phyloP scores from a whole-genome alignment of 1,284 basidiomycete genomes.

The Athelia sp. region DNA sequence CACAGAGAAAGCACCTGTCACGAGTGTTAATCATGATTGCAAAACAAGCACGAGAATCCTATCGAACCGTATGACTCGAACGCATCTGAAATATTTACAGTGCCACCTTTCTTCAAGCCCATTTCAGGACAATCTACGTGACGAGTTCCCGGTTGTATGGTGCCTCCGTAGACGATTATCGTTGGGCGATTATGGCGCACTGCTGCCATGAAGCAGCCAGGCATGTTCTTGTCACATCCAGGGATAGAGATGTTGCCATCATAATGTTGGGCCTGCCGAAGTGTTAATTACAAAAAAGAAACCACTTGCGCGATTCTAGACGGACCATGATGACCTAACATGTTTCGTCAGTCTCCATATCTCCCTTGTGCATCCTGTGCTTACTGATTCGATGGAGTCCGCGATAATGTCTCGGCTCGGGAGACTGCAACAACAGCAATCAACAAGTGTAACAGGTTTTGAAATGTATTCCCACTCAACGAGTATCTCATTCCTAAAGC shows the following conservation, averaged over 20 bases:
- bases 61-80: constrained; percentile 73
- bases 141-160: constrained; percentile 74
- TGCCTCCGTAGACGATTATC: constrained; percentile 83
- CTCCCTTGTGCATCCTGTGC: constrained; percentile 14
- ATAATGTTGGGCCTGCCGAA: constrained; percentile 71
- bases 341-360: neutral
- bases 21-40: neutral
- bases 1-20: constrained; percentile 61
- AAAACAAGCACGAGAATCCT: neutral
- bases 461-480: constrained; percentile 32
- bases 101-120: constrained; percentile 73
- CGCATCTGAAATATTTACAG: constrained; percentile 79
- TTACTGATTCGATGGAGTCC: constrained; percentile 83
- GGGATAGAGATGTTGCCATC: constrained; percentile 83
- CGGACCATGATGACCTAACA: constrained; percentile 62
- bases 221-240: constrained; percentile 94
- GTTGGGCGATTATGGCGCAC: constrained; percentile 82
- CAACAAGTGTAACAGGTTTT: constrained; percentile 79
- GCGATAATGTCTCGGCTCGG: constrained; percentile 89
- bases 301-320: too few relatives aligned
- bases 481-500: constrained; percentile 75
- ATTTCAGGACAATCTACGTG: constrained; percentile 76
- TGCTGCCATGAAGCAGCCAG: constrained; percentile 83
- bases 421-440: constrained; percentile 46
- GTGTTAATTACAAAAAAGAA: too few relatives aligned